Base-by-base conservation (phyloP, 2,329 filamentous ascomycete genomes). In the Ramularia collo-cygni region DNA sequence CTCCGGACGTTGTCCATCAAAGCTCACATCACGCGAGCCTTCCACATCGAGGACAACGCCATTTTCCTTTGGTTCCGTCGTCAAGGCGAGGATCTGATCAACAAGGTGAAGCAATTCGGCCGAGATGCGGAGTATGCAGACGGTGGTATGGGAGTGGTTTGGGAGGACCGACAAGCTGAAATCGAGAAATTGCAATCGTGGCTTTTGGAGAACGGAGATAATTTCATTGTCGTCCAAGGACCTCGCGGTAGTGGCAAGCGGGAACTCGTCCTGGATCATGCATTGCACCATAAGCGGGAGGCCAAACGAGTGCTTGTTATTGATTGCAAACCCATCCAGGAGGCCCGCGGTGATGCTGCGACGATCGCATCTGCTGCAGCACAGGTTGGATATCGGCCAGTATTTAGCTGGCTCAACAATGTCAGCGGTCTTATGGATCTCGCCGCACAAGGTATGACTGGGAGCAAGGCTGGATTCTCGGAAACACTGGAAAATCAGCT, bases 371-470 rank as follows among this genome's bases (percentile, higher is more conserved):
- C 83, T 28, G 80, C 92, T 4, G 92, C 90, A 1, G 67, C 71
- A 1, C 79, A 89, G 48, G 89, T 96, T 35, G 90, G 92, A 7
- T 96, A 95, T 59, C 75, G 85, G 7, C 92, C 92, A 0, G 79
- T 98, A 0, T 98, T 98, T 61, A 93, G 86, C 0, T 96, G 89
- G 85, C 84, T 93, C 66, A 95, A 96, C 63, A 95, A 81, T 56
- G 78, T 96, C 50, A 94, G 85, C 64, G 94, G 88, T 60, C 77
- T 95, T 65, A 72, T 95, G 48, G 92, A 96, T 54, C 75, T 96
- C 27, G 92, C 90, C 15, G 86, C 92, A 1, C 90, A 95, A 61
- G 85, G 89, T 53, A 92, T 92, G 9, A 94, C 90, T 14, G 90
- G 90, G 9, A 85, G 93, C 42, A 95, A 96, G 65, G 85, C 88